Conservation (phyloP, 2,329 filamentous ascomycete genomes). For the Myriosclerotinia scirpicola region DNA sequence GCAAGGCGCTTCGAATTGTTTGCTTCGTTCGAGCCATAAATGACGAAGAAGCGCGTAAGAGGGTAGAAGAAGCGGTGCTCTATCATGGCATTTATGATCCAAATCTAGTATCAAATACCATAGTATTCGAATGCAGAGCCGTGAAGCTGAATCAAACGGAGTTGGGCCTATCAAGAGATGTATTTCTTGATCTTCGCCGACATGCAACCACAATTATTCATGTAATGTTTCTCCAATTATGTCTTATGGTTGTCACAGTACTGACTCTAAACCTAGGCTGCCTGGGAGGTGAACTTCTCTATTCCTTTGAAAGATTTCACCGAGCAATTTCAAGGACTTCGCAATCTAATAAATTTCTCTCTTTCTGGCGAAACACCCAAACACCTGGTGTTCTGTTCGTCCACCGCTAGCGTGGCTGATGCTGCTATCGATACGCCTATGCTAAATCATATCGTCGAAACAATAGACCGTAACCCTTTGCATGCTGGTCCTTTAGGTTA, state of each 20-base stretch:
- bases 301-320: slow-evolving; percentile 56
- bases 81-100: slow-evolving; percentile 32
- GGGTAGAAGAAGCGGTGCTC: slow-evolving; percentile 48
- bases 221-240: slow-evolving; percentile 38
- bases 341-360: slow-evolving; percentile 50
- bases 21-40: slow-evolving; percentile 54
- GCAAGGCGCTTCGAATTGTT: slow-evolving; percentile 45
- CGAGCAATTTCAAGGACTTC: slow-evolving; percentile 52
- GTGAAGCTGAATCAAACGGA: slow-evolving; percentile 48
- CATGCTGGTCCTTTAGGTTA: slow-evolving; percentile 53
- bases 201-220: slow-evolving; percentile 53
- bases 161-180: slow-evolving; percentile 51
- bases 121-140: slow-evolving; percentile 40
- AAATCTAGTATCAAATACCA: background rate
- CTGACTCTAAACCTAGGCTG: slow-evolving; percentile 37
- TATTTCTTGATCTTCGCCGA: slow-evolving; percentile 24
- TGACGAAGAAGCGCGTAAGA: slow-evolving; percentile 44
- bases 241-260: background rate
- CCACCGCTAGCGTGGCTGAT: slow-evolving; percentile 46
- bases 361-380: slow-evolving; percentile 32
- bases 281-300: slow-evolving; percentile 66
- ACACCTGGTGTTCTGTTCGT: slow-evolving; percentile 53
- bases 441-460: background rate
- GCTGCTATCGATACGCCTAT: slow-evolving; percentile 34
- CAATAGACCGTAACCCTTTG: background rate